Percentiles rank a stretch among this genome's conserved stretches.
Evolutionary conservation across 345 rosid species (phyloP).

Genomic region (Syzygium jambos): DNA sequence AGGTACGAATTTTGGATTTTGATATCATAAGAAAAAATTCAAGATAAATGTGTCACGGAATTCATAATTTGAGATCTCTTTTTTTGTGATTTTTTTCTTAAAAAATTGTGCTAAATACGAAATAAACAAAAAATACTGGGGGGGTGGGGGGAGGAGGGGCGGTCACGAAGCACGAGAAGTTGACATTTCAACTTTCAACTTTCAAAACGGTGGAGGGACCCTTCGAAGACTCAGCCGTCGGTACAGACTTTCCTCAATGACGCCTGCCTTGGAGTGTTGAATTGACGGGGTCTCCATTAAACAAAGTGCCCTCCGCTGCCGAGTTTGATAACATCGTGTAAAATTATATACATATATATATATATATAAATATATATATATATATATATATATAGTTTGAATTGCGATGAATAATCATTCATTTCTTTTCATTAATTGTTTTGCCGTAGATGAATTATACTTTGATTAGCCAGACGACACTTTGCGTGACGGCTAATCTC

Average conservation of each 20-base stretch:
- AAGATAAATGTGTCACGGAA: too few relatives aligned
- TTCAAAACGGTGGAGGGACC: background rate
- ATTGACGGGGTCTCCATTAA: background rate
- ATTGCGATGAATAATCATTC: background rate
- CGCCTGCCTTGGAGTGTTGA: background rate
- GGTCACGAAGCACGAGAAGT: background rate
- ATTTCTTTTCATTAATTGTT: background rate
- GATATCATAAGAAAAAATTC: too few relatives aligned
- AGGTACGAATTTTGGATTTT: too few relatives aligned
- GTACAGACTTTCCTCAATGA: background rate
- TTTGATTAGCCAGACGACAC: background rate
- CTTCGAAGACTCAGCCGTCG: background rate
- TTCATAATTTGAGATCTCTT: too few relatives aligned
- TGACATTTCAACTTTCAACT: background rate
- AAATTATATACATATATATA: background rate
- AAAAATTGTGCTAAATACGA: background rate
- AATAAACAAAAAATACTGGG: background rate
- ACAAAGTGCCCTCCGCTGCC: background rate
- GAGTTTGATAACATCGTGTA: background rate
- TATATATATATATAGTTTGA: too few relatives aligned
- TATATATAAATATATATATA: too few relatives aligned
- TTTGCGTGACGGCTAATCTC: background rate
- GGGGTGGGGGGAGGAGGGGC: too few relatives aligned
- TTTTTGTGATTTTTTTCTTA: too few relatives aligned
- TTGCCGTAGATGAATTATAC: background rate